Conservation (phyloP, 306 rosid species). For the Fragaria nilgerrensis region DNA sequence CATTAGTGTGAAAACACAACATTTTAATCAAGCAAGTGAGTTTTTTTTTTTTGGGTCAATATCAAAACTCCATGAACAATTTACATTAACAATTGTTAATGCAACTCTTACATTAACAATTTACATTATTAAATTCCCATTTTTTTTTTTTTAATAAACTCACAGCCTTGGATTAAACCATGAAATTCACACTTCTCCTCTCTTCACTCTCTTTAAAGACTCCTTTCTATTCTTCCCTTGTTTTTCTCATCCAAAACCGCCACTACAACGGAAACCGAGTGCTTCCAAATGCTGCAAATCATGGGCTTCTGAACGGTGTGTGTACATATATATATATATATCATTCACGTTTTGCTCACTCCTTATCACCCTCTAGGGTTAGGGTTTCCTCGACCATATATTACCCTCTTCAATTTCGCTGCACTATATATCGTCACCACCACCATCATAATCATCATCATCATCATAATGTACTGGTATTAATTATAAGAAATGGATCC, state of each 20-base stretch:
- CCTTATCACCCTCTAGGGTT: conserved; percentile 2
- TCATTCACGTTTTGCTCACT: background rate
- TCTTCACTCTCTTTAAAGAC: background rate
- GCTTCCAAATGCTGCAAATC: background rate
- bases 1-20: too few relatives aligned
- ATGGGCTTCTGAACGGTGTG: background rate
- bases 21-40: too few relatives aligned
- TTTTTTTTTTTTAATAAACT: background rate
- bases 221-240: background rate
- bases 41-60: too few relatives aligned
- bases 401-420: background rate
- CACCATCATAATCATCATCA: background rate
- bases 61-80: background rate
- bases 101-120: background rate
- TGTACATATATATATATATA: background rate
- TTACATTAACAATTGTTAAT: background rate
- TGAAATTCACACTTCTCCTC: background rate
- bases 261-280: background rate
- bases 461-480: background rate
- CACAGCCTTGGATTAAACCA: background rate
- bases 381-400: background rate
- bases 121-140: background rate
- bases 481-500: conserved; percentile 2
- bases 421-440: background rate
- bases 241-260: conserved; percentile 4